Conservation (phyloP, 805 yeast species). For the Monosporozyma aquatica region DNA sequence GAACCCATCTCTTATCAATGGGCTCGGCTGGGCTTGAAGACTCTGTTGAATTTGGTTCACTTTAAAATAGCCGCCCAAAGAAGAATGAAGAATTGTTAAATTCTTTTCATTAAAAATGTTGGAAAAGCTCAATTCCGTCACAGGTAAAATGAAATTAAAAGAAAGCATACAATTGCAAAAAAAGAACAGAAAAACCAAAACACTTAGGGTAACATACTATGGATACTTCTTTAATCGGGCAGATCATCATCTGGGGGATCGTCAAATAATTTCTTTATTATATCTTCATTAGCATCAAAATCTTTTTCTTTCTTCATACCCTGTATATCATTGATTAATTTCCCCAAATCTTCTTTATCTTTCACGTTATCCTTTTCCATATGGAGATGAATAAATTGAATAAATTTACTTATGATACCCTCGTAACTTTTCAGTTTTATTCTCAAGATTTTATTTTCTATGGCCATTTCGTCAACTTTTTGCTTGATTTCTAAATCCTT, state of each 20-base stretch:
- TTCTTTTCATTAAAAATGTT: too few species aligned
- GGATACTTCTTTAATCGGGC: too few species aligned
- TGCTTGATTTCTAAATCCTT: conserved; percentile 54
- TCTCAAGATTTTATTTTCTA: conserved; percentile 33
- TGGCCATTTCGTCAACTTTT: conserved; percentile 39
- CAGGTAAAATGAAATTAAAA: not conserved
- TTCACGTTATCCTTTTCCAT: conserved; percentile 12
- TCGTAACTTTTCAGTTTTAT: conserved; percentile 29
- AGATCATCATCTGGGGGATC: too few species aligned
- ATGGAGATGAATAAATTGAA: conserved; percentile 10
- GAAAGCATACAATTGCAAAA: not conserved
- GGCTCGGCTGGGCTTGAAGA: not conserved
- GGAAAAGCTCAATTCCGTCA: too few species aligned
- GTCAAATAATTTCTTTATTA: too few species aligned
- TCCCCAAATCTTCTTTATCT: conserved; percentile 5
- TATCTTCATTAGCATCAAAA: not conserved
- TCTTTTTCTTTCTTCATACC: not conserved
- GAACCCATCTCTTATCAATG: not conserved
- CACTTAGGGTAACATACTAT: not conserved
- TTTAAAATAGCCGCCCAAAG: not conserved
- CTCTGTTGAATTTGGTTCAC: too few species aligned
- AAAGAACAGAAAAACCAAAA: not conserved
- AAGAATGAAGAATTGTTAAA: too few species aligned
- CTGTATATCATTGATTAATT: conserved; percentile 3
- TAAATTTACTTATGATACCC: conserved; percentile 14